phyloP scores from a whole-genome alignment of 441 rosid genomes.

The Francoa sonchifolia region DNA sequence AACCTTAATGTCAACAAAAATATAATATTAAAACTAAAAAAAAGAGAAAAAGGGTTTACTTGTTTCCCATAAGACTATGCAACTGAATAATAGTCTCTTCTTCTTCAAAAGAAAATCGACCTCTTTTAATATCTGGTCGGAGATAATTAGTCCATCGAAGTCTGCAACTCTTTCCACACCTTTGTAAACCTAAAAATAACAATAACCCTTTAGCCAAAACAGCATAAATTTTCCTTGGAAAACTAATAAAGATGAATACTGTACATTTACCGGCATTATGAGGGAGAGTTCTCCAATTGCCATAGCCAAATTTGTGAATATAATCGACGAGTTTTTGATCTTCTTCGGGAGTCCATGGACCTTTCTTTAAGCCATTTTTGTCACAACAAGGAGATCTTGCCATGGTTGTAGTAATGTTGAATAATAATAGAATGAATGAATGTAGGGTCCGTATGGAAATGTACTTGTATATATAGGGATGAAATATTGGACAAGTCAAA shows the following conservation, averaged over 20 bases:
- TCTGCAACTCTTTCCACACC: conserved; percentile 65
- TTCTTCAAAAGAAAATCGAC: conserved; percentile 48
- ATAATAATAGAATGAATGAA: too few species aligned
- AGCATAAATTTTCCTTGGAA: background rate
- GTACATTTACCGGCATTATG: conserved; percentile 39
- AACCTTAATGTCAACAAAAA: background rate
- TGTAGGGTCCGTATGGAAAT: conserved; percentile 23
- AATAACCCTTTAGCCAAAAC: background rate
- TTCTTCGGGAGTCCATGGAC: conserved; percentile 69
- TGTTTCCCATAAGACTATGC: conserved; percentile 48
- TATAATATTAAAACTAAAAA: too few species aligned
- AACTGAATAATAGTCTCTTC: conserved; percentile 52
- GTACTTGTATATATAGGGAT: conserved; percentile 30
- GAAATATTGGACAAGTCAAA: too few species aligned
- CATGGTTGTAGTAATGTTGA: conserved; percentile 14
- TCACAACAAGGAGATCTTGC: conserved; percentile 54
- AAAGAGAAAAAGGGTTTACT: too few species aligned
- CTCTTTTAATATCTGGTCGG: conserved; percentile 59
- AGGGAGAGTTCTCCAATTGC: conserved; percentile 61
- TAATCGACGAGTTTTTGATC: conserved; percentile 42
- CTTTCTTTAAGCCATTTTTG: conserved; percentile 46
- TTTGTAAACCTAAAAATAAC: conserved; percentile 31
- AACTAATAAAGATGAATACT: background rate
- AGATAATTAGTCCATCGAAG: conserved; percentile 58
- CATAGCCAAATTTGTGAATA: conserved; percentile 39